Base-by-base conservation (phyloP, 257 asterid genomes). In the Nicotiana tomentosiformis region DNA sequence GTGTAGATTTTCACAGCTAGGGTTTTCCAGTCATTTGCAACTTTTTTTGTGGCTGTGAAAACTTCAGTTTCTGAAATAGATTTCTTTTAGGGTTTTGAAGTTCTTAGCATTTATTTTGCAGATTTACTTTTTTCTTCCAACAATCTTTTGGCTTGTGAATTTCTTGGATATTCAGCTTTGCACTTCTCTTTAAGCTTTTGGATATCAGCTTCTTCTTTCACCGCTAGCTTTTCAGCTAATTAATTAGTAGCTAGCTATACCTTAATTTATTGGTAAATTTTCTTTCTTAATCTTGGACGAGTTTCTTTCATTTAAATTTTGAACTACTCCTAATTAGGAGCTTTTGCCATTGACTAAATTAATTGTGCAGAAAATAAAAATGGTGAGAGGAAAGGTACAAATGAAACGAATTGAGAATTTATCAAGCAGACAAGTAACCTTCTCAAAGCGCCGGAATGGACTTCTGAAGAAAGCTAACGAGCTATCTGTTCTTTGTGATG, bases 301-400 rank as follows among this genome's bases (percentile, higher is more conserved):
- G 2, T 61, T 87, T 81, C 78, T 16, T 81, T 3, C 68, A 67
- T 80, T 83, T 77, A 61, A 32, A 15, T 76, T 33, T 80, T 35
- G 1, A 66, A 61, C 4, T 39, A 35, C 39, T 35, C 39, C 15
- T 62, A 72, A 35, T 29, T 91, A 86, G 88, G 87, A 43, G 89
- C 64, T 87, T 72, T 72, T 43, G 85, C 43, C 62, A 55, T 67
- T 77, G 43, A 10, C 9, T 10, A 1, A 20, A 32, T 8, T 4
- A 51, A 58, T 9, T 79, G 8, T 81, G 10, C 30, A 37, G 56
- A 43, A 20, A 55, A 14, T 51, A 82, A 67, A 86, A 86, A 93
- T 93, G 98, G 98, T 86, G 85, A 89, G 98, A 85, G 97, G 98
- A 67, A 93, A 90, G 88, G 89, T 92, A 9, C 82, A 92, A 60